Percentiles rank a stretch among this genome's conserved stretches.
These are phyloP conservation scores for Leptodontidium sp. DNA, from an alignment of 2,329 filamentous ascomycete genomes.

Conservation along the genomic window DNA sequence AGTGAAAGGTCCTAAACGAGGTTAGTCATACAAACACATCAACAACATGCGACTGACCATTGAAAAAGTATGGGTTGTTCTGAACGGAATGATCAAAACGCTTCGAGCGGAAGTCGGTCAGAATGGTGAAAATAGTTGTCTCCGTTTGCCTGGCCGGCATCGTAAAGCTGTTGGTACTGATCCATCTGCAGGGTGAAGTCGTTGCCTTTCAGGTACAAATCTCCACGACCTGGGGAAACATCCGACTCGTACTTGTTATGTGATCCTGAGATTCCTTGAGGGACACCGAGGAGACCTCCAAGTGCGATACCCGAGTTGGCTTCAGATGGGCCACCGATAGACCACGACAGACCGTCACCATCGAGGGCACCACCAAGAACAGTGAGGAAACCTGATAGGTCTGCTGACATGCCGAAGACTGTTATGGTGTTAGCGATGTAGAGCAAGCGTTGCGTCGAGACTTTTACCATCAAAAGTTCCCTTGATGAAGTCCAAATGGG, in stretches of 20 bases:
- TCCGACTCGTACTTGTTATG: conserved; percentile 65
- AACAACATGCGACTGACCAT: conserved; percentile 46
- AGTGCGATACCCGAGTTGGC: conserved; percentile 21
- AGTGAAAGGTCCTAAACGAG: conserved; percentile 28
- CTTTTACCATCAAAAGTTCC: conserved; percentile 43
- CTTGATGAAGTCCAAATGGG: conserved; percentile 43
- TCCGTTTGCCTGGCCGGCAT: conserved; percentile 49
- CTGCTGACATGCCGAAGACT: conserved; percentile 56
- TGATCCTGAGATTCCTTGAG: conserved; percentile 57
- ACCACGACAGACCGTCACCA: conserved; percentile 59
- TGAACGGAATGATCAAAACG: conserved; percentile 56
- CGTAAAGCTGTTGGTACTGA: conserved; percentile 60
- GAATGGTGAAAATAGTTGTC: conserved; percentile 48
- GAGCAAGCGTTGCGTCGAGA: no score
- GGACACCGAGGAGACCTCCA: conserved; percentile 47
- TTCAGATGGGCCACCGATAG: conserved; percentile 55
- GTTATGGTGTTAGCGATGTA: not conserved
- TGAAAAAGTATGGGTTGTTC: conserved; percentile 63
- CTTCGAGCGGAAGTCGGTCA: conserved; percentile 43
- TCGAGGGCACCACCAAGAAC: conserved; percentile 55
- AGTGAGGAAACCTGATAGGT: conserved; percentile 50
- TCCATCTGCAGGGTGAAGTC: conserved; percentile 9
- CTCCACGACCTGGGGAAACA: conserved; percentile 59
- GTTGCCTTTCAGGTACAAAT: conserved; percentile 53
- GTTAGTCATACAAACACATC: not conserved